phyloP scores from a whole-genome alignment of 2,329 filamentous ascomycete genomes.

The Westerdykella ornata region DNA sequence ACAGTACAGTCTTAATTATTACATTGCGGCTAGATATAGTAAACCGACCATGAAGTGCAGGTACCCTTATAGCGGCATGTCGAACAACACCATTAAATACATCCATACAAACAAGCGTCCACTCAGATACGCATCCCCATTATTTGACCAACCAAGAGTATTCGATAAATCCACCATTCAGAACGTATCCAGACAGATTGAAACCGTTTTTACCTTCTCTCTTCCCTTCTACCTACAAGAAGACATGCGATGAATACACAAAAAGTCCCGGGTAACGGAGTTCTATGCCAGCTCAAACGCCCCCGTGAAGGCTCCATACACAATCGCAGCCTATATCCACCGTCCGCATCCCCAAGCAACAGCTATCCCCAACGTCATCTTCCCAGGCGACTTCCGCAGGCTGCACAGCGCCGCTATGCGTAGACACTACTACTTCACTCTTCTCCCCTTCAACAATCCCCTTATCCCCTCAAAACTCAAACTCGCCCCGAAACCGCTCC shows the following conservation, averaged over 20 bases:
- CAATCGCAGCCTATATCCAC: conserved; percentile 18
- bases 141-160: background rate
- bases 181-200: background rate
- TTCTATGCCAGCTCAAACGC: conserved; percentile 13
- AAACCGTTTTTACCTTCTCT: background rate
- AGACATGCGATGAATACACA: background rate
- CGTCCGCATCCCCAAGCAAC: conserved; percentile 27
- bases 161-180: background rate
- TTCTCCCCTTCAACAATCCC: conserved; percentile 1
- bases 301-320: conserved; percentile 26
- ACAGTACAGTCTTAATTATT: background rate
- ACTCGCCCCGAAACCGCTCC: conserved; percentile 78
- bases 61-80: too few species aligned
- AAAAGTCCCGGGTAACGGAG: background rate
- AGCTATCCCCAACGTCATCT: conserved; percentile 22
- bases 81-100: background rate
- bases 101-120: background rate
- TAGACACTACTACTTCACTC: background rate
- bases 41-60: too few species aligned
- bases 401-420: too few species aligned
- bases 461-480: conserved; percentile 62
- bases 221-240: background rate
- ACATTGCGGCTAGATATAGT: too few species aligned
- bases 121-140: too few species aligned
- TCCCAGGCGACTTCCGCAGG: conserved; percentile 4